These are phyloP conservation scores for Spiraea crenata DNA, from an alignment of 331 rosid species.

Conservation along the genomic window DNA sequence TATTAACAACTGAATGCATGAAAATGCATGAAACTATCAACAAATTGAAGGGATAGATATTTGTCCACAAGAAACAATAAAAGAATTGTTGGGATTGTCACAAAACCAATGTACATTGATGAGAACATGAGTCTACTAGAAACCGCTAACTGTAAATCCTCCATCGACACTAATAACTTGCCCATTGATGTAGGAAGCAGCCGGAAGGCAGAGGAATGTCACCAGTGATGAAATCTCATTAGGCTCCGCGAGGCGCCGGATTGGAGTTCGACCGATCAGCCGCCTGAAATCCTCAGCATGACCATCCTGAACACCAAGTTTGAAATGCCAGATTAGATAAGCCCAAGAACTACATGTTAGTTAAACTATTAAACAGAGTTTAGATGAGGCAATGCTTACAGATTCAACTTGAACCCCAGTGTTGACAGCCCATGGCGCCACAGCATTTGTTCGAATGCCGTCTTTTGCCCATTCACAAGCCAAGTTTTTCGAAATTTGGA, in stretches of 20 bases:
- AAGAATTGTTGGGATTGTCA: background rate
- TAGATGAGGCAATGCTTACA: background rate
- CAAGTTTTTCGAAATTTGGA: conserved; percentile 38
- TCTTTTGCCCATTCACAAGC: conserved; percentile 48
- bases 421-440: conserved; percentile 35
- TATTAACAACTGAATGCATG: too few species aligned
- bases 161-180: conserved; percentile 16
- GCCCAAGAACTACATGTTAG: too few species aligned
- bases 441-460: conserved; percentile 29
- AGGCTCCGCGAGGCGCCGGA: conserved; percentile 8
- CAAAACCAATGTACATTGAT: background rate
- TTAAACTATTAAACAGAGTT: background rate
- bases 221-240: conserved; percentile 22
- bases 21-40: too few species aligned
- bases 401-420: conserved; percentile 5
- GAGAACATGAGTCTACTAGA: background rate
- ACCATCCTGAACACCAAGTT: background rate
- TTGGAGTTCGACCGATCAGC: conserved; percentile 11
- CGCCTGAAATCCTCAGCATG: background rate
- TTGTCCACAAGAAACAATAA: too few species aligned
- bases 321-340: background rate
- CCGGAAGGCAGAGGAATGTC: conserved; percentile 27
- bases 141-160: conserved; percentile 18
- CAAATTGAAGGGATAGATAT: too few species aligned
- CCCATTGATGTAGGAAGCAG: conserved; percentile 22